phyloP scores from a whole-genome alignment of 306 rosid species.

The Corylus heterophylla region DNA sequence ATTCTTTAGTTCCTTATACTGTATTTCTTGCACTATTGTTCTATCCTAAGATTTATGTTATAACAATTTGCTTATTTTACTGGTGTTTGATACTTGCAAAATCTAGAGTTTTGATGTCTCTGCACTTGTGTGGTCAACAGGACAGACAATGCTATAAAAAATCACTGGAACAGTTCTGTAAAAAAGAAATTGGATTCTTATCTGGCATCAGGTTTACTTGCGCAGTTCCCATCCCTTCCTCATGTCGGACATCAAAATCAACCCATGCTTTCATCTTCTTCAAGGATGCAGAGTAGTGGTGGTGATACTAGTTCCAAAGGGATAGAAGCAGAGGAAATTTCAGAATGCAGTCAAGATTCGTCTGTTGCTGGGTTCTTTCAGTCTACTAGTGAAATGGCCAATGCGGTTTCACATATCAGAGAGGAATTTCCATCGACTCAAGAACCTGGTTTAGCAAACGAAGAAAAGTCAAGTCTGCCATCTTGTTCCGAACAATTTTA shows the following conservation, averaged over 20 bases:
- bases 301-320: slow-evolving; percentile 67
- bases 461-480: slow-evolving; percentile 54
- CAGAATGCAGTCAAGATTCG: slow-evolving; percentile 91
- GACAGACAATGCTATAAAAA: slow-evolving; percentile 98
- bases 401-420: slow-evolving; percentile 42
- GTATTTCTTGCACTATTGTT: neutral
- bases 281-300: slow-evolving; percentile 65
- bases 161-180: slow-evolving; percentile 99
- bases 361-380: slow-evolving; percentile 45
- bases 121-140: slow-evolving; percentile 62
- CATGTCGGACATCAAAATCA: slow-evolving; percentile 56
- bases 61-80: neutral
- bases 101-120: slow-evolving; percentile 11
- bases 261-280: slow-evolving; percentile 54
- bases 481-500: slow-evolving; percentile 73
- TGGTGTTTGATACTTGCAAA: slow-evolving; percentile 13
- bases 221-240: slow-evolving; percentile 61
- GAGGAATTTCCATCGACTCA: slow-evolving; percentile 56
- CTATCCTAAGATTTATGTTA: neutral
- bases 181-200: slow-evolving; percentile 97
- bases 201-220: slow-evolving; percentile 85
- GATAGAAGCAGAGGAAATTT: slow-evolving; percentile 70
- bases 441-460: slow-evolving; percentile 49
- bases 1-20: neutral
- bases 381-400: slow-evolving; percentile 45